A percentile compares a stretch with the other conserved stretches of the same genome.
These are phyloP conservation scores for Albizia julibrissin DNA, from an alignment of 306 rosid species.

Conservation along the genomic window DNA sequence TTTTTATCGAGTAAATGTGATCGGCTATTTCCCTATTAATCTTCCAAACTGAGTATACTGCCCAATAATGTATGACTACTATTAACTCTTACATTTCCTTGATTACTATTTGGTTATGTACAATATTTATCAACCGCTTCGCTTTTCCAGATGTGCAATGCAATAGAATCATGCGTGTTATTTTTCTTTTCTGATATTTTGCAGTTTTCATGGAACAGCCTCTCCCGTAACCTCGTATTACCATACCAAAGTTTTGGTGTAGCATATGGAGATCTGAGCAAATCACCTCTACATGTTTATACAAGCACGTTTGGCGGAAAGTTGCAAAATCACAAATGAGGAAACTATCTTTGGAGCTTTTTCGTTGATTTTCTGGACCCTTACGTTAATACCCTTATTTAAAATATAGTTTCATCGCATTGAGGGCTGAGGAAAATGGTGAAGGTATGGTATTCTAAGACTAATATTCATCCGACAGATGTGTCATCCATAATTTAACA, in stretches of 20 bases:
- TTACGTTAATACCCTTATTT: constrained; percentile 45
- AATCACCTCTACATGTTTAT: constrained; percentile 82
- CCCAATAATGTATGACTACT: too few species aligned
- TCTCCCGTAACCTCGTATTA: constrained; percentile 59
- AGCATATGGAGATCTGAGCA: constrained; percentile 78
- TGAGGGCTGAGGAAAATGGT: constrained; percentile 80
- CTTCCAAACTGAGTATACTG: neutral
- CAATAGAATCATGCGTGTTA: neutral
- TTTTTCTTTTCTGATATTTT: constrained; percentile 9
- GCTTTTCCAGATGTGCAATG: neutral
- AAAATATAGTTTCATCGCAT: constrained; percentile 62
- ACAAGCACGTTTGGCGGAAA: constrained; percentile 62
- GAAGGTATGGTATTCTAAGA: constrained; percentile 48
- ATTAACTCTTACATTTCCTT: too few species aligned
- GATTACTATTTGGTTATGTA: too few species aligned
- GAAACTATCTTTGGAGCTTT: constrained; percentile 73
- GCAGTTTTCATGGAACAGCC: constrained; percentile 61
- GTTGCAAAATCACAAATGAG: constrained; percentile 49
- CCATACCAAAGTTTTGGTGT: constrained; percentile 87
- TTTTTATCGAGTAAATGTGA: neutral
- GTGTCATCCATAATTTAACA: neutral
- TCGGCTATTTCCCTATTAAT: neutral
- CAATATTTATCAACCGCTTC: too few species aligned
- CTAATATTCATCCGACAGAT: neutral
- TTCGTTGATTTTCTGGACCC: too few species aligned